Percentiles rank a stretch among this genome's conserved stretches.
These are phyloP conservation scores for Coccomyxa sp. DNA, from an alignment of 139 green algal species.

Conservation along the genomic window DNA sequence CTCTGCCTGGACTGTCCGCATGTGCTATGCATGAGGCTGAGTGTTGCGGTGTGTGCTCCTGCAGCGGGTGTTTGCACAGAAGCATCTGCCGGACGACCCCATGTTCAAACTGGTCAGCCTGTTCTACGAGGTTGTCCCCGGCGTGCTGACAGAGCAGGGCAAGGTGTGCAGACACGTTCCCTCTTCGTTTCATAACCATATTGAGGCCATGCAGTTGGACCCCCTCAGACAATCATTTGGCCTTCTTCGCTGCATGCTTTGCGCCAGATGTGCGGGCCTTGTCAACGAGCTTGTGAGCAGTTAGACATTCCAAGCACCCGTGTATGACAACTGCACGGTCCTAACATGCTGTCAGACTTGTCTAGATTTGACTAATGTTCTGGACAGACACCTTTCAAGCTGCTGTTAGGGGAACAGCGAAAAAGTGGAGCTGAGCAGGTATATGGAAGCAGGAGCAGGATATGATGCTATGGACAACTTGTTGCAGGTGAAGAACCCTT, in stretches of 20 bases:
- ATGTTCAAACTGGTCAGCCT: slow-evolving; percentile 88
- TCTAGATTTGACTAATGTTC: no score
- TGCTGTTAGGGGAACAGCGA: no score
- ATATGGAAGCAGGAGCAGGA: no score
- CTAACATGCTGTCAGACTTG: no score
- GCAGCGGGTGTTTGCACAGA: slow-evolving; percentile 89
- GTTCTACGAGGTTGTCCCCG: slow-evolving; percentile 93
- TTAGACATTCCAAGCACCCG: no score
- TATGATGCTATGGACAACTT: no score
- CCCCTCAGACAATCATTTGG: not conserved
- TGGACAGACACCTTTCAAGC: no score
- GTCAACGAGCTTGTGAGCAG: not conserved
- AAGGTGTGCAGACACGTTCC: slow-evolving; percentile 60
- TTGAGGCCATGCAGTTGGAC: not conserved
- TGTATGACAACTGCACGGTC: no score
- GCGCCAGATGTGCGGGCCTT: not conserved
- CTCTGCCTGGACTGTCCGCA: not conserved
- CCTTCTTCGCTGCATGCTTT: not conserved
- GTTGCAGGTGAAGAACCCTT: slow-evolving; percentile 88
- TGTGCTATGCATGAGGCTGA: no score
- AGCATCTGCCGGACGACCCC: slow-evolving; percentile 90
- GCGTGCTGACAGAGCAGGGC: slow-evolving; percentile 81
- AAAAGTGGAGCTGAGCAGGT: no score
- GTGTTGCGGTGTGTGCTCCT: not conserved
- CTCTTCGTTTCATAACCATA: not conserved